Percentiles rank a stretch among this genome's conserved stretches.
Conservation (phyloP, 2,329 filamentous ascomycete genomes). For the Aspergillus persii region DNA sequence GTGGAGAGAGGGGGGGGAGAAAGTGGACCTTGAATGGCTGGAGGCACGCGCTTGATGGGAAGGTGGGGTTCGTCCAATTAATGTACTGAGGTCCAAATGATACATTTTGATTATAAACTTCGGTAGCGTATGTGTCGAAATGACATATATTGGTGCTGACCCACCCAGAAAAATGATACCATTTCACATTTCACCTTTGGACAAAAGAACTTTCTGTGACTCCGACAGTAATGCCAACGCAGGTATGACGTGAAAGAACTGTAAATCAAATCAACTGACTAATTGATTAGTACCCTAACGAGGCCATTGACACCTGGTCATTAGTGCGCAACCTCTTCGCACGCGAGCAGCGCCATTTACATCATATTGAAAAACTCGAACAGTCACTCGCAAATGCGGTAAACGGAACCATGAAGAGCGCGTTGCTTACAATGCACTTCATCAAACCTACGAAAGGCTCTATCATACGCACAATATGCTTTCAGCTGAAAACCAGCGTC, state of each 20-base stretch:
- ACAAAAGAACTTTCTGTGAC: background rate
- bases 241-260: background rate
- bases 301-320: conserved; percentile 1
- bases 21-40: too few relatives aligned
- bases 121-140: too few relatives aligned
- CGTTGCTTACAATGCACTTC: conserved; percentile 3
- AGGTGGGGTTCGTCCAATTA: too few relatives aligned
- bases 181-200: too few relatives aligned
- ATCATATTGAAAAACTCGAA: conserved; percentile 9
- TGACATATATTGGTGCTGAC: too few relatives aligned
- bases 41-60: too few relatives aligned
- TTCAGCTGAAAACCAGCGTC: background rate
- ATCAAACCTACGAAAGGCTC: background rate
- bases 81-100: too few relatives aligned
- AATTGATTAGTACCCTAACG: background rate
- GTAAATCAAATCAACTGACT: background rate
- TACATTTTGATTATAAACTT: too few relatives aligned
- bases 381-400: conserved; percentile 2
- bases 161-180: too few relatives aligned
- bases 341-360: conserved; percentile 5
- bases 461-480: background rate
- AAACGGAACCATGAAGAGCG: conserved; percentile 1
- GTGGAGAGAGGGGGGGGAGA: too few relatives aligned
- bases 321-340: conserved; percentile 3
- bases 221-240: background rate